Percentiles rank a stretch among this genome's conserved stretches.
Conservation (phyloP, 495 filamentous ascomycete species). For the Penicillium longicatenatum region DNA sequence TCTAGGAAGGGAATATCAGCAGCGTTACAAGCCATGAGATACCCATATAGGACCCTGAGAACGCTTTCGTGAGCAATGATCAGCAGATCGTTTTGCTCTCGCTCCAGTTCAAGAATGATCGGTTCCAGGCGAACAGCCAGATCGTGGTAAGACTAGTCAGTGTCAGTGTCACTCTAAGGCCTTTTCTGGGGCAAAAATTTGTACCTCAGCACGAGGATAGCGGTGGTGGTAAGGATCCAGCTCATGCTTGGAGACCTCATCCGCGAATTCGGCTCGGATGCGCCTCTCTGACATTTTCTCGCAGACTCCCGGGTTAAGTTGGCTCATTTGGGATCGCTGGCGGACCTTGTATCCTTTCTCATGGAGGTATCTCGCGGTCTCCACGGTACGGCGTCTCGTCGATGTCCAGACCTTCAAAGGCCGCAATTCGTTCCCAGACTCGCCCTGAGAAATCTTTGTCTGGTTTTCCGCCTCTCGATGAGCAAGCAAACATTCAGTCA, state of each 20-base stretch:
- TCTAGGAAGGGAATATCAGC: constrained; percentile 90
- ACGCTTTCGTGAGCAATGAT: constrained; percentile 99
- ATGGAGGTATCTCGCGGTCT: constrained; percentile 83
- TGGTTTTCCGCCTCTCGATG: constrained; percentile 82
- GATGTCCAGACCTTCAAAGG: constrained; percentile 93
- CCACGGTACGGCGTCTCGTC: constrained; percentile 82
- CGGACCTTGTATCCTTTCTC: constrained; percentile 79
- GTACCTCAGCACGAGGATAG: constrained; percentile 91
- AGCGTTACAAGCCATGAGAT: constrained; percentile 98
- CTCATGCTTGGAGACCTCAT: constrained; percentile 91
- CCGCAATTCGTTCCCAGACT: constrained; percentile 66
- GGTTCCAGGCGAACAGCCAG: constrained; percentile 97
- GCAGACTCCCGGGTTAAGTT: constrained; percentile 93
- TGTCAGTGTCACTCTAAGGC: not conserved
- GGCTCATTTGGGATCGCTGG: constrained; percentile 92
- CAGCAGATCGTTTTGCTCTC: constrained; percentile 93
- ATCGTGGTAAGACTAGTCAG: constrained; percentile 88
- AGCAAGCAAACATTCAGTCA: constrained; percentile 77
- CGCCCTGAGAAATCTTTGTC: constrained; percentile 66
- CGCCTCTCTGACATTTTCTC: constrained; percentile 84
- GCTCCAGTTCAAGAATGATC: constrained; percentile 95
- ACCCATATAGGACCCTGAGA: constrained; percentile 92
- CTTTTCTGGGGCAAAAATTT: not conserved
- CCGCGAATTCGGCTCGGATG: constrained; percentile 78
- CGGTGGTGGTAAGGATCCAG: constrained; percentile 96